phyloP scores from a whole-genome alignment of 805 yeast species.

The Sugiyamaella chiloensis region DNA sequence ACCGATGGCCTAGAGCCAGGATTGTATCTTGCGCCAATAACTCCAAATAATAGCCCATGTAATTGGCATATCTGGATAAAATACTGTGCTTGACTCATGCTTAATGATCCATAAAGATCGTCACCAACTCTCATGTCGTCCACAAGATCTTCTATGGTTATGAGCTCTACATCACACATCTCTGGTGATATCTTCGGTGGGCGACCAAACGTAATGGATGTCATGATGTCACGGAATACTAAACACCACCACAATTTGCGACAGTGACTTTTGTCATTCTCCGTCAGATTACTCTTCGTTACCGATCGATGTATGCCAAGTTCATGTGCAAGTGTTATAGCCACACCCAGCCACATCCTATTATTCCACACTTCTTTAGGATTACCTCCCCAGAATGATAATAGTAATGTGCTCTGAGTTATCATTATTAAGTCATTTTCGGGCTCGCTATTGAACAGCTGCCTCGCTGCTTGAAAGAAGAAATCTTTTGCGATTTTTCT shows the following conservation, averaged over 20 bases:
- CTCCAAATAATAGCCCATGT: constrained; percentile 7
- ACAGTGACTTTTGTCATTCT: constrained; percentile 12
- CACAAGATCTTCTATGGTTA: constrained; percentile 15
- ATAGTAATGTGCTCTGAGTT: constrained; percentile 8
- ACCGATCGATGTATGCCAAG: constrained; percentile 18
- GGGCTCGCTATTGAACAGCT: constrained; percentile 6
- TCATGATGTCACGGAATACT: constrained; percentile 17
- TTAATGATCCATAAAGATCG: constrained; percentile 10
- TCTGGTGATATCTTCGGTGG: constrained; percentile 11
- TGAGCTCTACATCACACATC: constrained; percentile 16
- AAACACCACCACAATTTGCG: constrained; percentile 18
- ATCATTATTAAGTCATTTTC: constrained; percentile 9
- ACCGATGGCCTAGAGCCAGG: constrained; percentile 6
- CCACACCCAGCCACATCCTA: constrained; percentile 11
- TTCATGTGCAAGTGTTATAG: constrained; percentile 14
- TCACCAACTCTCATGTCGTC: constrained; percentile 6
- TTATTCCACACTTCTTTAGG: constrained; percentile 14
- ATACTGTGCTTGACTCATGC: constrained; percentile 1
- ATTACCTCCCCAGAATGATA: constrained; percentile 14
- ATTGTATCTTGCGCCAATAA: constrained; percentile 11
- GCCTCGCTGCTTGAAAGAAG: constrained; percentile 12
- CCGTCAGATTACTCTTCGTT: constrained; percentile 2
- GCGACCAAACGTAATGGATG: constrained; percentile 16
- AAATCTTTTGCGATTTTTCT: constrained; percentile 8
- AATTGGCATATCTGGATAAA: constrained; percentile 14